Base-by-base conservation (phyloP, 768 basidiomycete species). In the Boletales sp. region DNA sequence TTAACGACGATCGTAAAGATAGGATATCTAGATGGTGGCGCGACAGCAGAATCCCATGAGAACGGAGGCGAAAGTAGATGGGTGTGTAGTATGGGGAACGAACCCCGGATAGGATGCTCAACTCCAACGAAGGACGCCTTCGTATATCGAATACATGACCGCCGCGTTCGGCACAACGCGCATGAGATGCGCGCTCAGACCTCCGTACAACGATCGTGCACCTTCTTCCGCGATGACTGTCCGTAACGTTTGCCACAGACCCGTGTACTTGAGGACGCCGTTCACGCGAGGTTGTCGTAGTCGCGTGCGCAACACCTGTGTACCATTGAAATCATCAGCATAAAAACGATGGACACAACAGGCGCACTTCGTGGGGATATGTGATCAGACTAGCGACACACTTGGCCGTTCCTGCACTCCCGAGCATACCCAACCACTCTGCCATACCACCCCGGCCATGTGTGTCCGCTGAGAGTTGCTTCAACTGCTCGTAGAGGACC, bases 111-210 rank as follows among this genome's bases (percentile, higher is more conserved):
- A 34, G 28, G 28, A 19, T 44, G 17, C 15, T 54, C 44, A 56
- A 18, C 61, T 73, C 83, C 83, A 90, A 36, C 83, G 75, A 30
- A 94, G 72, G 30, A 85, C 74, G 21, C 86, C 83, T 67, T 98
- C 94, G 62, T 97, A 97, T 63, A 96, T 93, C 53, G 84, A 84
- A 72, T 87, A 99, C 95, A 98, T 97, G 56, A 94, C 90, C 1
- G 87, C 89, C 0, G 95, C 95, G 59, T 99, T 99, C 8, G 95
- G 95, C 4, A 99, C 90, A 50, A 97, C 94, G 44, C 96, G 86
- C 81, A 99, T 87, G 50, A 99, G 76, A 66, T 98, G 96, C 0
- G 96, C 94, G 47, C 86, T 87, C 48, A 99, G 79, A 10, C 96
- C 96, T 11, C 91, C 87, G 60, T 99, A 98, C 17, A 98, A 66